Conservation (phyloP, 2,329 filamentous ascomycete genomes). For the Verticillium alfalfae region DNA sequence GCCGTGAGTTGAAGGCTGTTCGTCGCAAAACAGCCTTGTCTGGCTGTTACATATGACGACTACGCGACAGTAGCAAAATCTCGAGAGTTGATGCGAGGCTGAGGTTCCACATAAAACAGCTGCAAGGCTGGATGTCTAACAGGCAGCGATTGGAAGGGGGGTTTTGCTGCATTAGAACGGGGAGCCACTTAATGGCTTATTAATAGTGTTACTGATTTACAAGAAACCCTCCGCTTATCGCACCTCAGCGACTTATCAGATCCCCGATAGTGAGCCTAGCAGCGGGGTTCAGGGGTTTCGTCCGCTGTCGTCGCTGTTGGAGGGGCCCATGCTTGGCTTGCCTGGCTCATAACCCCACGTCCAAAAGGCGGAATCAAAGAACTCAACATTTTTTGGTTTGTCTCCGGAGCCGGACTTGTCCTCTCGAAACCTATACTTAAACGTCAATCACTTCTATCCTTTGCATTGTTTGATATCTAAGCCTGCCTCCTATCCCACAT, state of each 20-base stretch:
- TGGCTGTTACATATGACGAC: background rate
- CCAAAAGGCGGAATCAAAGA: background rate
- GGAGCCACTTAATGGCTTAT: background rate
- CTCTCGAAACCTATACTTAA: background rate
- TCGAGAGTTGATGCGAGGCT: slow-evolving; percentile 9
- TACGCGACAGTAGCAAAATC: slow-evolving; percentile 11
- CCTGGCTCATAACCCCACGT: background rate
- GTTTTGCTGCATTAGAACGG: too few relatives aligned
- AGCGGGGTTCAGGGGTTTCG: background rate
- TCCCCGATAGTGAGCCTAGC: background rate
- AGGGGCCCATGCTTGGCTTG: background rate
- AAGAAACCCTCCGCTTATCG: background rate
- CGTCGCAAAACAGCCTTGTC: slow-evolving; percentile 1
- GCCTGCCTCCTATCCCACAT: background rate
- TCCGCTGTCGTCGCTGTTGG: background rate
- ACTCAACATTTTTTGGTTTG: background rate
- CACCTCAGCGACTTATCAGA: background rate
- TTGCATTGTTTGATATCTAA: background rate
- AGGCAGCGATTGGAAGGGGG: background rate
- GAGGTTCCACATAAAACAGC: slow-evolving; percentile 1
- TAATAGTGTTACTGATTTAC: background rate
- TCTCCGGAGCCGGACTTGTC: background rate
- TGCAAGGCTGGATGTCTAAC: slow-evolving; percentile 6
- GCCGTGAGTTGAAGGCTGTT: background rate
- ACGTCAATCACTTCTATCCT: background rate